Conservation (phyloP, 1,139 yeast genomes). For the Trichomonascaceae sp. region DNA sequence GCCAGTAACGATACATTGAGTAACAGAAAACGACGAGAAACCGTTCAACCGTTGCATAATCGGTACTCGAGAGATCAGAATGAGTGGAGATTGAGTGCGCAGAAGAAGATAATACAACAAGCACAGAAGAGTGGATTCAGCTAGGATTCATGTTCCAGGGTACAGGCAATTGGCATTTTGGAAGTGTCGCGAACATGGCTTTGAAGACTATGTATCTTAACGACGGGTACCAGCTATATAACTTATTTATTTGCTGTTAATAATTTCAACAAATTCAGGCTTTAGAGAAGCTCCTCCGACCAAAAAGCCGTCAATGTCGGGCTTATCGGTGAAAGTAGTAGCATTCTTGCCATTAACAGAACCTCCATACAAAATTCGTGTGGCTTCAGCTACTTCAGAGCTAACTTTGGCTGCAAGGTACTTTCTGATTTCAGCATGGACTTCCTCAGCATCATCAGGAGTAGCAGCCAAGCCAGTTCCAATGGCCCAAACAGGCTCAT, state of each 20-base stretch:
- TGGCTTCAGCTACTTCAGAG: conserved; percentile 63
- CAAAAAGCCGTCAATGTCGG: conserved; percentile 95
- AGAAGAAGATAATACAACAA: conserved; percentile 23
- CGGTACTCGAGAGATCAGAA: conserved; percentile 47
- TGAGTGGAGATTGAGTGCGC: conserved; percentile 48
- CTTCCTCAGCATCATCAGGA: conserved; percentile 88
- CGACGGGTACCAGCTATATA: background rate
- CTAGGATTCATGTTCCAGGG: too few relatives aligned
- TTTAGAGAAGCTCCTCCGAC: conserved; percentile 99
- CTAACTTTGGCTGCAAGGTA: conserved; percentile 76
- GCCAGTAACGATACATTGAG: conserved; percentile 40
- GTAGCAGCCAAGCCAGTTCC: conserved; percentile 99
- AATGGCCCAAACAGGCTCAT: conserved; percentile 99
- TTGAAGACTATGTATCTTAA: background rate
- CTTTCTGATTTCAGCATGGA: conserved; percentile 83
- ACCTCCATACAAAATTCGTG: conserved; percentile 97
- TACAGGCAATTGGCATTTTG: too few relatives aligned
- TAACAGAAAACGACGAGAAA: conserved; percentile 42
- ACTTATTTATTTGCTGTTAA: conserved; percentile 70
- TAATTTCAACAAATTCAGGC: conserved; percentile 94
- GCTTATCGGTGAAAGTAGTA: conserved; percentile 80
- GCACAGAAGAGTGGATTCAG: conserved; percentile 7
- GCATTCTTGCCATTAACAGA: conserved; percentile 97
- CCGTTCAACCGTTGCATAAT: conserved; percentile 59
- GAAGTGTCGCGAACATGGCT: too few relatives aligned